phyloP scores from a whole-genome alignment of 768 basidiomycete genomes.

The Mycena haematopus region DNA sequence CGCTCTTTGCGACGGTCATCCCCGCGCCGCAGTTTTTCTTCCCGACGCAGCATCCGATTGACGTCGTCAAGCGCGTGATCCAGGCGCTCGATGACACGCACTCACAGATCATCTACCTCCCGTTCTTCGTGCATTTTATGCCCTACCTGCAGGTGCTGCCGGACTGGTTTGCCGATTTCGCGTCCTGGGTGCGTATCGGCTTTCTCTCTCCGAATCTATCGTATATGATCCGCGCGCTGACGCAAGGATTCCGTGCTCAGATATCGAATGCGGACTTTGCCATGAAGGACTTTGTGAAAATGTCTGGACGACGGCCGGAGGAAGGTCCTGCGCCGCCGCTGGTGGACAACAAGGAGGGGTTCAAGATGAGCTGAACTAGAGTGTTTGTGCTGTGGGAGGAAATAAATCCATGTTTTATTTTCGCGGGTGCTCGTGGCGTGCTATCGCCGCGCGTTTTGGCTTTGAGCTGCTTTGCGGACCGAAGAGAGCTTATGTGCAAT shows the following conservation, averaged over 20 bases:
- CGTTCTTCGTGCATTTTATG: constrained; percentile 71
- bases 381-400: background rate
- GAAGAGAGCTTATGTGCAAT: constrained; percentile 29
- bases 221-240: constrained; percentile 17
- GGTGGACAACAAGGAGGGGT: background rate
- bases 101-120: constrained; percentile 71
- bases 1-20: constrained; percentile 70
- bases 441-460: constrained; percentile 13
- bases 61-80: constrained; percentile 83
- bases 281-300: constrained; percentile 73
- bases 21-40: constrained; percentile 72
- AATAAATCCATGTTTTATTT: constrained; percentile 8
- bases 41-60: constrained; percentile 74
- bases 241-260: constrained; percentile 42
- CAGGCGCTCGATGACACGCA: constrained; percentile 82
- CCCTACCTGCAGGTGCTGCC: constrained; percentile 66
- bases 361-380: constrained; percentile 9
- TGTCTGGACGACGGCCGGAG: constrained; percentile 62
- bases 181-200: constrained; percentile 66
- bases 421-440: constrained; percentile 12
- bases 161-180: constrained; percentile 75
- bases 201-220: background rate
- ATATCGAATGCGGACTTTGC: constrained; percentile 70
- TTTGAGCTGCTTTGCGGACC: constrained; percentile 38
- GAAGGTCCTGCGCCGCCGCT: constrained; percentile 45